Percentiles rank a stretch among this genome's conserved stretches.
Evolutionary conservation across 768 basidiomycete genomes (phyloP).

Genomic region (Trametes maxima): DNA sequence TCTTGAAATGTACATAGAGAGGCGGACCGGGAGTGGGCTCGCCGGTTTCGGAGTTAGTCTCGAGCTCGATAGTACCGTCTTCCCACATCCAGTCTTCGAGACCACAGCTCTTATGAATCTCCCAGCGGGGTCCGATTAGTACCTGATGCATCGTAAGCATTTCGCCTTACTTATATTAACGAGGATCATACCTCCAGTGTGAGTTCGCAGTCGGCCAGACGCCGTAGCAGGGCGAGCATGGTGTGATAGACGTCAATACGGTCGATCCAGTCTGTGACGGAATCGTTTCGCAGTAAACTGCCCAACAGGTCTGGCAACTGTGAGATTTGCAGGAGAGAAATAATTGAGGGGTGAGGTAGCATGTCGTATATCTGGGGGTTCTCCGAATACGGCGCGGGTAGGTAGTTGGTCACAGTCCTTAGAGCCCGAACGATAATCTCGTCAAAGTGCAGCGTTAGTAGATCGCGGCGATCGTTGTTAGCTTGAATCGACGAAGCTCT

Average conservation of each 20-base stretch:
- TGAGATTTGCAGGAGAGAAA: conserved; percentile 45
- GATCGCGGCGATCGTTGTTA: background rate
- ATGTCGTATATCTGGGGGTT: conserved; percentile 48
- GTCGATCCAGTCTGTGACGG: conserved; percentile 53
- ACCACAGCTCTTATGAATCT: conserved; percentile 42
- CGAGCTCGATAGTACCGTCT: conserved; percentile 47
- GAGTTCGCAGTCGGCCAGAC: conserved; percentile 54
- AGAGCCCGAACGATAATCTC: conserved; percentile 42
- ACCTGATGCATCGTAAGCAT: conserved; percentile 22
- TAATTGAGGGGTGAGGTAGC: conserved; percentile 50
- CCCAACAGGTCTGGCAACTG: conserved; percentile 49
- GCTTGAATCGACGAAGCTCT: background rate
- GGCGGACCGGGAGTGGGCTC: conserved; percentile 40
- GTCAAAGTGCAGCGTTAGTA: conserved; percentile 41
- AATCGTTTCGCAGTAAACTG: conserved; percentile 55
- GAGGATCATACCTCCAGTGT: conserved; percentile 37
- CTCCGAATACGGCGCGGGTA: conserved; percentile 50
- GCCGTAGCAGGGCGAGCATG: conserved; percentile 48
- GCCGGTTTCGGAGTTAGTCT: conserved; percentile 24
- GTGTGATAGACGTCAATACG: conserved; percentile 50
- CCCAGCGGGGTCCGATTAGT: conserved; percentile 44
- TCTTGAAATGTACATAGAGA: conserved; percentile 54
- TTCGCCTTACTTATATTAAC: background rate
- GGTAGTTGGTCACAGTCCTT: conserved; percentile 41
- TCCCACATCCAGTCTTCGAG: conserved; percentile 53